phyloP scores from a whole-genome alignment of 2,329 filamentous ascomycete species.

The Cercospora brassicicola region DNA sequence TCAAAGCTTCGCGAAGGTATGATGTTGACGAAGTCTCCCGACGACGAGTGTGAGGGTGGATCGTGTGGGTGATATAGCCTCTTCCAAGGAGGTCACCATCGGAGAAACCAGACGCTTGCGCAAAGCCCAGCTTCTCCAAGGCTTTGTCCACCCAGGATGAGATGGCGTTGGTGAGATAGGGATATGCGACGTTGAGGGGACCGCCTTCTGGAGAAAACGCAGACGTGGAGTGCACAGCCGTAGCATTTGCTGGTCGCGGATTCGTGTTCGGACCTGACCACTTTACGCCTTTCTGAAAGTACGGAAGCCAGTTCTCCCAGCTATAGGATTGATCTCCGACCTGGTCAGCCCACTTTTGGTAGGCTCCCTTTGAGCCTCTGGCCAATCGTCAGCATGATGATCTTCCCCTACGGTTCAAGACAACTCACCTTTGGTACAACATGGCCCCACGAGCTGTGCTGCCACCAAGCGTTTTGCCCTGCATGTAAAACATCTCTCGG shows the following conservation, averaged over 20 bases:
- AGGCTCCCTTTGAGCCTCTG: slow-evolving; percentile 36
- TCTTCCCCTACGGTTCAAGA: not conserved
- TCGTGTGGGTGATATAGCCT: not conserved
- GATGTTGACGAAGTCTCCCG: slow-evolving; percentile 3
- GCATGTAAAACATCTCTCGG: not conserved
- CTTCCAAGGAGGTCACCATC: slow-evolving; percentile 8
- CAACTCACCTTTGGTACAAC: not conserved
- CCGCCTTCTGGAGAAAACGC: not conserved
- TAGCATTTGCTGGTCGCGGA: slow-evolving; percentile 17
- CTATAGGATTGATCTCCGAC: slow-evolving; percentile 40
- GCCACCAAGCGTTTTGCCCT: not conserved
- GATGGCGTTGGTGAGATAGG: slow-evolving; percentile 18
- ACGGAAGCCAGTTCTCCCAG: slow-evolving; percentile 34
- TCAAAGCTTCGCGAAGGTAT: slow-evolving; percentile 17
- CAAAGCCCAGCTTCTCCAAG: slow-evolving; percentile 18
- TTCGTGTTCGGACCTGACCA: slow-evolving; percentile 3
- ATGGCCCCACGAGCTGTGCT: not conserved
- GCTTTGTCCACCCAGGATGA: not conserved
- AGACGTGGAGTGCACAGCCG: not conserved
- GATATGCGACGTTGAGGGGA: slow-evolving; percentile 14
- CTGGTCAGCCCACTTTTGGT: slow-evolving; percentile 41
- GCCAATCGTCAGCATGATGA: not conserved
- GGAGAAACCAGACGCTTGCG: slow-evolving; percentile 11
- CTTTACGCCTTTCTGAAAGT: slow-evolving; percentile 19
- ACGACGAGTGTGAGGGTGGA: not conserved